These are phyloP conservation scores for Mycena latifolia DNA, from an alignment of 768 basidiomycete genomes.

Conservation along the genomic window DNA sequence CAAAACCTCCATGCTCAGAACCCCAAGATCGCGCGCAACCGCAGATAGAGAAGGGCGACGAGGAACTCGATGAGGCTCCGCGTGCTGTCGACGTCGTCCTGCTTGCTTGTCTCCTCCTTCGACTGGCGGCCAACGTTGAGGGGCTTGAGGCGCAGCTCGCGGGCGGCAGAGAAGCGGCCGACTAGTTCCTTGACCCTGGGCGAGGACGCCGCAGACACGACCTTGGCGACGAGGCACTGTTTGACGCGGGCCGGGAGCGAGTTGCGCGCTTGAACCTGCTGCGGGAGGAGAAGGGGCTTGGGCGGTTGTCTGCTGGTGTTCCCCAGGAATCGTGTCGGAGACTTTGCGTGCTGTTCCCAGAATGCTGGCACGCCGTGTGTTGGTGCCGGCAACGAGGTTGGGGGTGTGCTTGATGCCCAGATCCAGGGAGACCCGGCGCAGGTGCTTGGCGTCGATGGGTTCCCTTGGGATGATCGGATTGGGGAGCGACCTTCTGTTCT, in stretches of 20 bases:
- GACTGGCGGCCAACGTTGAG: conserved; percentile 7
- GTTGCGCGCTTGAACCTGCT: conserved; percentile 19
- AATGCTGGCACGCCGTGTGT: not conserved
- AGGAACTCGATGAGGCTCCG: conserved; percentile 1
- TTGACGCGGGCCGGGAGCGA: conserved; percentile 1
- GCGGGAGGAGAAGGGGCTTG: conserved; percentile 28
- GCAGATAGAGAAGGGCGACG: not conserved
- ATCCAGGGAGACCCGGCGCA: not conserved
- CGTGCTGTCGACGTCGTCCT: no score
- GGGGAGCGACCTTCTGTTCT: conserved; percentile 28
- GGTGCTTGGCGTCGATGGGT: not conserved
- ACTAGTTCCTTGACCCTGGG: conserved; percentile 6
- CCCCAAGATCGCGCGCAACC: conserved; percentile 2
- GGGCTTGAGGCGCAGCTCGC: conserved; percentile 12
- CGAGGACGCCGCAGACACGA: conserved; percentile 2
- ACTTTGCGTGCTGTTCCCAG: conserved; percentile 1
- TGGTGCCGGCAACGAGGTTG: no score
- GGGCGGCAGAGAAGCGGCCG: not conserved
- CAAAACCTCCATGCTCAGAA: not conserved
- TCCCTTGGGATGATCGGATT: conserved; percentile 7
- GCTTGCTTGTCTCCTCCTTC: not conserved
- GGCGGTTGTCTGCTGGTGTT: conserved; percentile 10
- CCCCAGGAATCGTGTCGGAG: conserved; percentile 9
- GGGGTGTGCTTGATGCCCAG: not conserved
- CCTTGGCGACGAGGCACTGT: conserved; percentile 4